A percentile compares a stretch with the other conserved stretches of the same genome.
Evolutionary conservation across 345 rosid genomes (phyloP).

Genomic region (Moricandia arvensis): DNA sequence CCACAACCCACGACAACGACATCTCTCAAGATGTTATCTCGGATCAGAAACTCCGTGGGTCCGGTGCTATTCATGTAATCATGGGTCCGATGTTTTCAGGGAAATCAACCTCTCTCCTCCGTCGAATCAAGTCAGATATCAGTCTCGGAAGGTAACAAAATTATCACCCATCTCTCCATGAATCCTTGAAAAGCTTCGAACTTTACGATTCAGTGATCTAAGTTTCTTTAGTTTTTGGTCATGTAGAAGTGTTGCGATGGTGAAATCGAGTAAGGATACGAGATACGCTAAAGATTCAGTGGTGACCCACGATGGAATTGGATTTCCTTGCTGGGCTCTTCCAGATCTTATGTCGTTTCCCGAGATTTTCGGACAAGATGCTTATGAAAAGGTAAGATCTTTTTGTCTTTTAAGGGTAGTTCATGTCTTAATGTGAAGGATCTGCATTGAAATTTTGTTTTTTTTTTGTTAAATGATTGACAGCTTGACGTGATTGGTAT

Average conservation of each 20-base stretch:
- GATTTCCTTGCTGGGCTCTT: conserved; percentile 79
- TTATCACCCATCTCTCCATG: neutral
- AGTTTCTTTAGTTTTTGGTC: neutral
- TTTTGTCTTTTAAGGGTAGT: neutral
- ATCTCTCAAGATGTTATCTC: neutral
- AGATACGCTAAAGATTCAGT: conserved; percentile 76
- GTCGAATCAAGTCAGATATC: conserved; percentile 64
- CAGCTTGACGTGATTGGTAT: conserved; percentile 94
- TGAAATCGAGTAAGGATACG: conserved; percentile 78
- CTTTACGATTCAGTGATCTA: neutral
- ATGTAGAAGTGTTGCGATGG: conserved; percentile 64
- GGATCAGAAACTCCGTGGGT: neutral
- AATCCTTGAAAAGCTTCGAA: neutral
- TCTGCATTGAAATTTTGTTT: neutral
- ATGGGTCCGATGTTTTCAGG: conserved; percentile 94
- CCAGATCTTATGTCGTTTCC: conserved; percentile 68
- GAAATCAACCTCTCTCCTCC: conserved; percentile 90
- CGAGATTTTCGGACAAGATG: conserved; percentile 51
- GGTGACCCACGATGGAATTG: conserved; percentile 77
- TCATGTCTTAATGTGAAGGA: conserved; percentile 6
- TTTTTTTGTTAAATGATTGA: neutral
- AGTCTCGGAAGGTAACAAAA: conserved; percentile 54
- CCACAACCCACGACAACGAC: conserved; percentile 1
- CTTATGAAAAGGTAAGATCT: conserved; percentile 54
- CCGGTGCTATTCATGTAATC: conserved; percentile 82